A percentile compares a stretch with the other conserved stretches of the same genome.
These are phyloP conservation scores for Coemansia sp. DNA, from an alignment of 192 early-diverging fungal genomes.

Conservation along the genomic window DNA sequence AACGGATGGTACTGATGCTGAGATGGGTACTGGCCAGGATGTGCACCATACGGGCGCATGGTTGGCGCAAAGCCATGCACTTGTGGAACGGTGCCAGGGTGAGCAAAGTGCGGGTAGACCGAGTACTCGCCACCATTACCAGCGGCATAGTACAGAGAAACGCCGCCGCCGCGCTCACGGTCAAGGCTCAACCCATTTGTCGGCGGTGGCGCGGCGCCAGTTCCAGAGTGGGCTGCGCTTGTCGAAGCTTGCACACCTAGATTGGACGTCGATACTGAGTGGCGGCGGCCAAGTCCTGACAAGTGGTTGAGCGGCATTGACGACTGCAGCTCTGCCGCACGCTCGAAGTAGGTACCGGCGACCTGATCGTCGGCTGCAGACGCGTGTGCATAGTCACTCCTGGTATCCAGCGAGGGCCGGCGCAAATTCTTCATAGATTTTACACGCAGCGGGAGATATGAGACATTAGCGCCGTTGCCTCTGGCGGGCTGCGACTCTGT, in stretches of 20 bases:
- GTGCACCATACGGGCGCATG: slow-evolving; percentile 16
- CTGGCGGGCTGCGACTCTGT: background rate
- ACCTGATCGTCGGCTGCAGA: slow-evolving; percentile 13
- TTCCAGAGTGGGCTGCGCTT: background rate
- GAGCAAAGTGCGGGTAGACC: slow-evolving; percentile 18
- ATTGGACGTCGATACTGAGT: slow-evolving; percentile 42
- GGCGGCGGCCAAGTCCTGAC: slow-evolving; percentile 40
- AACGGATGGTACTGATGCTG: slow-evolving; percentile 16
- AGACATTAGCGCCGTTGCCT: background rate
- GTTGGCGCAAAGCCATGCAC: slow-evolving; percentile 3
- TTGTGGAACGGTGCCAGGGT: slow-evolving; percentile 5
- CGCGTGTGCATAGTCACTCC: slow-evolving; percentile 3
- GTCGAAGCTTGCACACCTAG: background rate
- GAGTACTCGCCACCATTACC: slow-evolving; percentile 2
- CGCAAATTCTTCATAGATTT: slow-evolving; percentile 49
- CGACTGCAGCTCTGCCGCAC: slow-evolving; percentile 23
- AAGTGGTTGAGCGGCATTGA: slow-evolving; percentile 28
- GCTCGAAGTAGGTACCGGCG: slow-evolving; percentile 33
- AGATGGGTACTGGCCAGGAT: slow-evolving; percentile 10
- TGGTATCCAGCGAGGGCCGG: slow-evolving; percentile 31
- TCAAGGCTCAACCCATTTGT: background rate
- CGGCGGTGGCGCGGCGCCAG: slow-evolving; percentile 7
- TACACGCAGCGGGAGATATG: slow-evolving; percentile 32
- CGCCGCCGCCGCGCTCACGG: background rate
- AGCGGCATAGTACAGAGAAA: background rate